These are phyloP conservation scores for Tarenaya hassleriana DNA, from an alignment of 345 rosid species.

Conservation along the genomic window DNA sequence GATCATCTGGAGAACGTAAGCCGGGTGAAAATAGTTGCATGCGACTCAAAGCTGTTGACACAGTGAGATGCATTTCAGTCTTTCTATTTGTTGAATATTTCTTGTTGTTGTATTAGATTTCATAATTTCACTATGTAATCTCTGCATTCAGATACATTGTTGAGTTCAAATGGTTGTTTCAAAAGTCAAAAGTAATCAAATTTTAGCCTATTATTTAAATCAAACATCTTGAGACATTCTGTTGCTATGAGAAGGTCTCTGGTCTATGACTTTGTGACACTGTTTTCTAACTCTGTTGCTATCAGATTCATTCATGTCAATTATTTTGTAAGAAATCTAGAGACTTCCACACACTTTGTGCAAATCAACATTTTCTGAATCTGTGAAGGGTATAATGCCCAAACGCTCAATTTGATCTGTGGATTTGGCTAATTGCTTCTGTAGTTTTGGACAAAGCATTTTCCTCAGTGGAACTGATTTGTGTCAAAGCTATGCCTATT, in stretches of 20 bases:
- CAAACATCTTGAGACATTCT: slow-evolving; percentile 14
- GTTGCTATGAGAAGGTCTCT: slow-evolving; percentile 25
- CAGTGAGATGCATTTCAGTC: slow-evolving; percentile 38
- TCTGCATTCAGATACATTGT: slow-evolving; percentile 17
- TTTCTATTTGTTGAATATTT: slow-evolving; percentile 1
- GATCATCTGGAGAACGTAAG: slow-evolving; percentile 58
- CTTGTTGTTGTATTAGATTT: slow-evolving; percentile 26
- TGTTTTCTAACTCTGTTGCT: too few species aligned
- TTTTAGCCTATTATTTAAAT: slow-evolving; percentile 22
- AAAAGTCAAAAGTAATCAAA: slow-evolving; percentile 14
- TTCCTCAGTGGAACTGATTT: slow-evolving; percentile 3
- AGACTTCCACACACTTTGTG: too few species aligned
- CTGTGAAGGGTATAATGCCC: too few species aligned
- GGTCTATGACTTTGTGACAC: too few species aligned
- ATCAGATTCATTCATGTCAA: too few species aligned
- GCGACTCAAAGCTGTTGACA: slow-evolving; percentile 89
- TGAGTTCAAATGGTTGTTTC: too few species aligned
- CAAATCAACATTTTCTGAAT: too few species aligned
- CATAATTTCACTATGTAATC: slow-evolving; percentile 27
- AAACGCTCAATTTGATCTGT: too few species aligned
- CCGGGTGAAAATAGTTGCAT: slow-evolving; percentile 90
- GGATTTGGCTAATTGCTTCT: background rate
- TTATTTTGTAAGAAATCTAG: too few species aligned
- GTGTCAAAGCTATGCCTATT: background rate
- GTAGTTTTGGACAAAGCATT: slow-evolving; percentile 3